Conservation (phyloP, 192 early-diverging fungal species). For the Coemansia sp. region DNA sequence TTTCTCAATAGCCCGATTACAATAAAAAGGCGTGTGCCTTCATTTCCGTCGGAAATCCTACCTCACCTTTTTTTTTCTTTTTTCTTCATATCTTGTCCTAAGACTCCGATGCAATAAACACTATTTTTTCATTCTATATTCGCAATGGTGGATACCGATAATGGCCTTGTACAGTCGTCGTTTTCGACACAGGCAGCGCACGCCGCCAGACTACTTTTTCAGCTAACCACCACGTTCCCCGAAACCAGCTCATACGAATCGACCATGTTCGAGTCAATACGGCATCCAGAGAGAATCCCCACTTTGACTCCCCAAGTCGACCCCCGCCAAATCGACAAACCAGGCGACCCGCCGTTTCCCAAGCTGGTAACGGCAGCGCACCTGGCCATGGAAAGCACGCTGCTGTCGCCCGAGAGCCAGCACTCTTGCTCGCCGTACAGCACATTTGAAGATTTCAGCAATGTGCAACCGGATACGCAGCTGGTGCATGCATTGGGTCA, state of each 20-base stretch:
- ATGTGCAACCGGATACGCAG: not conserved
- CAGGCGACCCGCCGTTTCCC: not conserved
- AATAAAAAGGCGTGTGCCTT: not conserved
- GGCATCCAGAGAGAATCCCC: too few relatives aligned
- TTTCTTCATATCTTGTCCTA: not conserved
- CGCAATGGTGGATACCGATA: not conserved
- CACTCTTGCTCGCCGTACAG: not conserved
- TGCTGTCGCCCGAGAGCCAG: not conserved
- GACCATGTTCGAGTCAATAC: too few relatives aligned
- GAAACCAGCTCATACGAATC: too few relatives aligned
- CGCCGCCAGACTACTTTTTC: too few relatives aligned
- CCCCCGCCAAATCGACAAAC: not conserved
- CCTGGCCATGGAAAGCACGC: not conserved
- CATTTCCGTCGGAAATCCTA: slow-evolving; percentile 5
- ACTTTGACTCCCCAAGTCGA: not conserved
- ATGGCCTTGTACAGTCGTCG: too few relatives aligned
- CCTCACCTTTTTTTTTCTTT: not conserved
- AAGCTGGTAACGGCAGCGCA: not conserved
- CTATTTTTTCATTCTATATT: not conserved
- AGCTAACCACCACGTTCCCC: too few relatives aligned
- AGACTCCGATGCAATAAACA: slow-evolving; percentile 1
- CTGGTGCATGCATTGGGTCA: not conserved
- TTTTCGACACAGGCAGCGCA: too few relatives aligned
- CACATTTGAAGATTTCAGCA: too few relatives aligned
- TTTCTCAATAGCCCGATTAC: not conserved